Evolutionary conservation across 1,139 yeast species (phyloP), one percentile per base, ranked within the genome.

Genomic region (Taphrina sp.): DNA sequence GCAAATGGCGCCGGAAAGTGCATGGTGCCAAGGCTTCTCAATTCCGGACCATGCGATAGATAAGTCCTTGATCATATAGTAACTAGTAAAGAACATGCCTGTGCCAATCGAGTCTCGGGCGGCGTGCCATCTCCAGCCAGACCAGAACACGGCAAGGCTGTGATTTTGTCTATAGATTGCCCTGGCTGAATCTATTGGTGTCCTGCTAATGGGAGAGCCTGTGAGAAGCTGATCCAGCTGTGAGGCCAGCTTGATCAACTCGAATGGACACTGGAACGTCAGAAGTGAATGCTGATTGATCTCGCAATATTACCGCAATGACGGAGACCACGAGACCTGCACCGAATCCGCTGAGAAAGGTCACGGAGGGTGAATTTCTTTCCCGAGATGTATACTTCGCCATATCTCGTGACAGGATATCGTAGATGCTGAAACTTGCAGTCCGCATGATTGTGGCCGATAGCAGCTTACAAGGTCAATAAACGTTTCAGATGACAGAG

Each of bases 181-280:
- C 28, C 29, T 16, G 3, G 37, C 47, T 12, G 47, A 20, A 22
- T 43, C 47, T 8, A 43, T 36, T 10, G 47, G 47, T 29, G 34
- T 43, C n/a, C 47, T 29, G n/a, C 38, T 38, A 31, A 19, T 10
- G 5, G 29, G 28, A 14, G 26, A 31, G 17, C 26, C 47, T 66
- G 59, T 77, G 66, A 63, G 80, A 74, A 63, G 65, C 37, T 67
- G 59, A 61, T 74, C 76, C 37, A 87, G 78, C 67, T 88, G 95
- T 38, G 92, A 84, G 60, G 84, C 86, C 5, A 87, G 75, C 66
- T 88, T 88, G 49, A 92, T 82, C 67, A 85, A 80, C 67, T 87
- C 96, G 67, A 87, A 87, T 0, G 96, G 96, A 64, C 92, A 83
- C 2, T 94, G 52, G n/a, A n/a, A n/a, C n/a, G n/a, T n/a, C n/a